Percentiles rank a stretch among this genome's conserved stretches.
Evolutionary conservation across 2,329 filamentous ascomycete species (phyloP).

Genomic region (Dactylellina drechsleri): DNA sequence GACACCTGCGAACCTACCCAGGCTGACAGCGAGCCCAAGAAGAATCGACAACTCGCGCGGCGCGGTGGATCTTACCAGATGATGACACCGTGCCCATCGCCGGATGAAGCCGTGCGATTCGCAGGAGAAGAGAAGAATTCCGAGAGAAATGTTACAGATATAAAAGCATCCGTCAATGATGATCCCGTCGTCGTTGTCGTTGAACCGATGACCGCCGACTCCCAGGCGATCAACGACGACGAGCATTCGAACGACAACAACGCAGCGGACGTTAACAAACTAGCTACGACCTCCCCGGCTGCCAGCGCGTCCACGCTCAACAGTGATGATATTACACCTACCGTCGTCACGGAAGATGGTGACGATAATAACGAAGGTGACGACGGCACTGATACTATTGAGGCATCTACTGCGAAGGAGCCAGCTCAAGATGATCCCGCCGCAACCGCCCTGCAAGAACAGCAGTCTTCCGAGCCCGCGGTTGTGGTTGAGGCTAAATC

Average conservation of each 20-base stretch:
- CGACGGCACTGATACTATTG: background rate
- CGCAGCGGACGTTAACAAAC: conserved; percentile 6
- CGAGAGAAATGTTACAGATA: conserved; percentile 5
- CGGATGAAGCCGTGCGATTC: conserved; percentile 53
- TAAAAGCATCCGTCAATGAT: background rate
- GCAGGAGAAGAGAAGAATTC: conserved; percentile 35
- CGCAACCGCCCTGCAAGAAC: background rate
- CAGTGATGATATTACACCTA: conserved; percentile 9
- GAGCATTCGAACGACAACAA: background rate
- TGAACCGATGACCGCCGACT: conserved; percentile 15
- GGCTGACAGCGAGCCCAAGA: conserved; percentile 44
- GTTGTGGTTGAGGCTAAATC: background rate
- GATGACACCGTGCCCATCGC: conserved; percentile 52
- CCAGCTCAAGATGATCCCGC: background rate
- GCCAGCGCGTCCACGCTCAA: conserved; percentile 30
- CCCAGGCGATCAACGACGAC: conserved; percentile 19
- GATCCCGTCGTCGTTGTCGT: conserved; percentile 4
- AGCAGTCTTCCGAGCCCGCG: background rate
- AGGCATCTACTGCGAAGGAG: too few relatives aligned
- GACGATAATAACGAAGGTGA: conserved; percentile 12
- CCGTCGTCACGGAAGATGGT: conserved; percentile 16
- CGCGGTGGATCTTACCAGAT: conserved; percentile 40
- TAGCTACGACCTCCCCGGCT: conserved; percentile 26
- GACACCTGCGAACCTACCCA: conserved; percentile 26
- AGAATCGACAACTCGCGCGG: conserved; percentile 34